Conservation (phyloP, 768 basidiomycete genomes). For the Clitopilus passeckerianus region DNA sequence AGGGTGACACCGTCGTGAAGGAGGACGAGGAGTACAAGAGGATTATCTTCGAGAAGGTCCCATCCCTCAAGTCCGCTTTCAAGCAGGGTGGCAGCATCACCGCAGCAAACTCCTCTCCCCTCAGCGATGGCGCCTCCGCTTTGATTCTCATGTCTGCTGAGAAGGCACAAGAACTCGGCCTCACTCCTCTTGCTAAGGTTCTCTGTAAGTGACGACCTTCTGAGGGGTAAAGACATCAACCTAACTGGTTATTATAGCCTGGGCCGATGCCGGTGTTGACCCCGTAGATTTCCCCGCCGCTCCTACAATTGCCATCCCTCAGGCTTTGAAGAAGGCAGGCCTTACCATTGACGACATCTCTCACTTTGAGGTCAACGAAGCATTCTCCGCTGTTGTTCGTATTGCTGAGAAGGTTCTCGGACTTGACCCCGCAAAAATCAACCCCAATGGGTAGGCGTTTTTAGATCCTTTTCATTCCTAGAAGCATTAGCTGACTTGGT, state of each 20-base stretch:
- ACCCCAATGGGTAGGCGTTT: constrained; percentile 73
- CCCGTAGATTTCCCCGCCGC: constrained; percentile 97
- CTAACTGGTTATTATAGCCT: constrained; percentile 48
- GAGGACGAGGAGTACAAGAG: constrained; percentile 99
- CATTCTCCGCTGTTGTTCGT: constrained; percentile 91
- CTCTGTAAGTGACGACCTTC: constrained; percentile 59
- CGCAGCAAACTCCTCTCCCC: constrained; percentile 90
- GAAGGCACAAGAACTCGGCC: constrained; percentile 85
- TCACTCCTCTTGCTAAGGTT: constrained; percentile 92
- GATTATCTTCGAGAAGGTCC: constrained; percentile 91
- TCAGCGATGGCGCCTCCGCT: constrained; percentile 97
- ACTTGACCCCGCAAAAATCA: constrained; percentile 85
- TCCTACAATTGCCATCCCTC: constrained; percentile 86
- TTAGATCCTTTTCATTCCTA: constrained; percentile 3
- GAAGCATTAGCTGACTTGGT: constrained; percentile 9
- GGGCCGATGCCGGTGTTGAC: constrained; percentile 94
- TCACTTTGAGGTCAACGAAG: constrained; percentile 95
- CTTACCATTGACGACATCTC: constrained; percentile 81
- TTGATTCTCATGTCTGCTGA: constrained; percentile 92
- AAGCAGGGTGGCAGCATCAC: constrained; percentile 88
- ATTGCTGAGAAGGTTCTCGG: constrained; percentile 86
- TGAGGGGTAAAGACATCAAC: not conserved
- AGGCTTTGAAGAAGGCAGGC: constrained; percentile 84
- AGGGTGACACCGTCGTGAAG: constrained; percentile 81
- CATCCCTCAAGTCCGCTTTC: constrained; percentile 85